Conservation (phyloP, 176 grass and related monocot genomes). For the Thinopyrum elongatum region DNA sequence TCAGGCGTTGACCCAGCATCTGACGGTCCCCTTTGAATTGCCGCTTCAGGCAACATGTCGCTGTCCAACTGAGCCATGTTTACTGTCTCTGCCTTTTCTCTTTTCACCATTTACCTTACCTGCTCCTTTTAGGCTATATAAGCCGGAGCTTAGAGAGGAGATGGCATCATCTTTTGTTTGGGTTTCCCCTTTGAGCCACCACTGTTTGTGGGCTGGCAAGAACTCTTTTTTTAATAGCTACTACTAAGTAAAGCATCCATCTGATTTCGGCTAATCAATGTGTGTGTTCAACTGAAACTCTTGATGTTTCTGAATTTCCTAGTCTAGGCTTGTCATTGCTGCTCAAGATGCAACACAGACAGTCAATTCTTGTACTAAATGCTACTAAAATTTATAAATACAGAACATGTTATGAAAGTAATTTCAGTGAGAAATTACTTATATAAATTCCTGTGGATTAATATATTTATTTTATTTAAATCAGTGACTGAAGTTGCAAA, state of each 20-base stretch:
- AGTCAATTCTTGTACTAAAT: background rate
- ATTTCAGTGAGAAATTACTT: background rate
- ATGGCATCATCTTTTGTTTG: background rate
- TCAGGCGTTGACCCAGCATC: no score
- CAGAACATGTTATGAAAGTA: background rate
- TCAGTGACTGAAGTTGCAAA: background rate
- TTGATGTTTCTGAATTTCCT: background rate
- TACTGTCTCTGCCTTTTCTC: no score
- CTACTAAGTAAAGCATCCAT: background rate
- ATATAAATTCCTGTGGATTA: background rate
- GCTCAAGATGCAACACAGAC: background rate
- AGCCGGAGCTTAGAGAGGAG: background rate
- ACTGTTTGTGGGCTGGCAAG: background rate
- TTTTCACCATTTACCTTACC: no score
- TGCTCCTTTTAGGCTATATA: background rate
- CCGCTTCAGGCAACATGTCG: no score
- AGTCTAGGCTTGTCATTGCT: background rate
- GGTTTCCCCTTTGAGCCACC: background rate
- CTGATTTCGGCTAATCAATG: background rate
- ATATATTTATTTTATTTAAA: background rate
- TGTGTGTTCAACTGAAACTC: background rate
- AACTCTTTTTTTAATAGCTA: background rate
- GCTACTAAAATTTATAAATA: background rate
- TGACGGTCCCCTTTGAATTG: no score
- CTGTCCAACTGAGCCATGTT: no score